A percentile compares a stretch with the other conserved stretches of the same genome.
These are phyloP conservation scores for Globisporangium megalacanthum DNA, from an alignment of 352 stramenopile species.

Conservation along the genomic window DNA sequence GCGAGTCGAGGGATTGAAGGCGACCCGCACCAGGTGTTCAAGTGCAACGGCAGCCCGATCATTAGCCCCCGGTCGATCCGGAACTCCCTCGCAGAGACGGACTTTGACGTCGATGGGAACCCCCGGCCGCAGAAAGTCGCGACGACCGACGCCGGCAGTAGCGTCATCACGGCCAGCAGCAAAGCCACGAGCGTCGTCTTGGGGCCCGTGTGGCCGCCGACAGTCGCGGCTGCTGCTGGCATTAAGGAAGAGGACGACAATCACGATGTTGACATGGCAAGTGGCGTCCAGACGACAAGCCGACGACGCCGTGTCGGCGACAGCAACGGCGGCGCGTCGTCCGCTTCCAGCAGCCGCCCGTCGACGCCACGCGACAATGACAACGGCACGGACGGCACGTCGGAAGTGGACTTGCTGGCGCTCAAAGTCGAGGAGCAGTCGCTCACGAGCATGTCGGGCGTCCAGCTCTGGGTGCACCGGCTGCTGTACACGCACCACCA, in stretches of 20 bases:
- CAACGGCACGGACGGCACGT: conserved; percentile 4
- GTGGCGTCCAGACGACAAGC: neutral
- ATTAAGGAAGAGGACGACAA: neutral
- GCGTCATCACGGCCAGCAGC: neutral
- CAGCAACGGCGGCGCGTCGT: neutral
- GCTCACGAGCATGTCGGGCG: conserved; percentile 51
- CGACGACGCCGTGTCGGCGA: conserved; percentile 8
- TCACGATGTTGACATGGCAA: neutral
- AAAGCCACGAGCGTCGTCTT: neutral
- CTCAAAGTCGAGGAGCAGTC: conserved; percentile 37
- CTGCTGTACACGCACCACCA: conserved; percentile 61
- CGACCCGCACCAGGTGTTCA: conserved; percentile 51
- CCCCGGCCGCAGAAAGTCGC: conserved; percentile 23
- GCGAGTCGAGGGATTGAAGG: conserved; percentile 11
- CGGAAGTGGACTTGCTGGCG: conserved; percentile 17
- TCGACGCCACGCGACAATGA: conserved; percentile 9
- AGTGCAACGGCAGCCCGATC: conserved; percentile 49
- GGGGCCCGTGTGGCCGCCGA: conserved; percentile 2
- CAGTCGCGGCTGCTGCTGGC: neutral
- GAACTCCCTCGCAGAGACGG: conserved; percentile 52
- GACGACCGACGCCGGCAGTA: conserved; percentile 5
- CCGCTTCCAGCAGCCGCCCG: conserved; percentile 3
- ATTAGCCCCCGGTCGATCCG: conserved; percentile 67
- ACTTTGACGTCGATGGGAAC: conserved; percentile 43
- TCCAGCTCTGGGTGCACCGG: conserved; percentile 67